Conservation (phyloP, 768 basidiomycete genomes). For the Hydnomerulius pinastri region DNA sequence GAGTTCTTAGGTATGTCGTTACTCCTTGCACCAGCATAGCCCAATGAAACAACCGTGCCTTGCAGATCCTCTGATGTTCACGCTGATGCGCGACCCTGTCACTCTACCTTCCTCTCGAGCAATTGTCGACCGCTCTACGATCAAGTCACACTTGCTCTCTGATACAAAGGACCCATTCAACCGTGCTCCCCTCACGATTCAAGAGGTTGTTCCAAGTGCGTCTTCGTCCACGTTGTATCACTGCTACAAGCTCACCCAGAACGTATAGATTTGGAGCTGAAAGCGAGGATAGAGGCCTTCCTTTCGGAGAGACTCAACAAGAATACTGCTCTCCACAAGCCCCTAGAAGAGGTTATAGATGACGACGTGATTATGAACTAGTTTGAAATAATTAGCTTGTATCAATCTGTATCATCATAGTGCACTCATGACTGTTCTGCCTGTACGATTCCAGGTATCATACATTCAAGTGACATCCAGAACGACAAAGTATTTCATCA, state of each 20-base stretch:
- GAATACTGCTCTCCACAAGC: conserved; percentile 22
- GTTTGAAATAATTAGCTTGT: not conserved
- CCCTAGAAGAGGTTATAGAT: conserved; percentile 28
- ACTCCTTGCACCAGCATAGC: not conserved
- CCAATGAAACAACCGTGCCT: conserved; percentile 2
- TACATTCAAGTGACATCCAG: no score
- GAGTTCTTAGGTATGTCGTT: conserved; percentile 80
- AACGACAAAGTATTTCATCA: not conserved
- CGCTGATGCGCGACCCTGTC: conserved; percentile 95
- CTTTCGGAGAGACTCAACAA: conserved; percentile 56
- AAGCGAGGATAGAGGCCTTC: conserved; percentile 73
- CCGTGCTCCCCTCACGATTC: conserved; percentile 75
- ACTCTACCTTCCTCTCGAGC: conserved; percentile 79
- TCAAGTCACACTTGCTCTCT: conserved; percentile 92
- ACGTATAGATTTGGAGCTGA: conserved; percentile 62
- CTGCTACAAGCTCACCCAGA: conserved; percentile 9
- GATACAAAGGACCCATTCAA: conserved; percentile 97
- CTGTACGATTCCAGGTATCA: conserved; percentile 1
- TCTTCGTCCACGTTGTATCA: conserved; percentile 7
- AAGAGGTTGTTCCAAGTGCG: conserved; percentile 78
- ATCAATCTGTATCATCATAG: conserved; percentile 10
- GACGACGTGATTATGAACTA: conserved; percentile 33
- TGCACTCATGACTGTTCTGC: not conserved
- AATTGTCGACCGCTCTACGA: conserved; percentile 85
- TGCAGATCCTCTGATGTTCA: conserved; percentile 85